Conservation (phyloP, 2,329 filamentous ascomycete species). For the Epichloe hybrida region DNA sequence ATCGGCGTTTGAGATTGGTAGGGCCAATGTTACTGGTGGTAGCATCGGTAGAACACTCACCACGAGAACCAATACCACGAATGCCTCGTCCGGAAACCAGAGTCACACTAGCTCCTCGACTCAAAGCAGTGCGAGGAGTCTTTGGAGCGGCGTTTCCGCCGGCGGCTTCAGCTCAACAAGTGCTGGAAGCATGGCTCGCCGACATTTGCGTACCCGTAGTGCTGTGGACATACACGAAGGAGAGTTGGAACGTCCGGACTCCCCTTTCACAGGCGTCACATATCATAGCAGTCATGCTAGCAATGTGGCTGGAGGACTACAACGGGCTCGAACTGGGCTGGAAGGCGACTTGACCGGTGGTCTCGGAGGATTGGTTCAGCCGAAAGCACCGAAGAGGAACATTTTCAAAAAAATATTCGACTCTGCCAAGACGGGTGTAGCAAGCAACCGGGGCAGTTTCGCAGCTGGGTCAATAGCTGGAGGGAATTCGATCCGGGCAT, state of each 20-base stretch:
- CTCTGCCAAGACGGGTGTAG: conserved; percentile 84
- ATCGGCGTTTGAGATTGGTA: conserved; percentile 65
- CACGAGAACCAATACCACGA: conserved; percentile 75
- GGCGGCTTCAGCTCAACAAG: conserved; percentile 89
- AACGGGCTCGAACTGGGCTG: conserved; percentile 54
- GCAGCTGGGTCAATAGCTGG: conserved; percentile 38
- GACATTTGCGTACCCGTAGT: conserved; percentile 52
- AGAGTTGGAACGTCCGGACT: conserved; percentile 43
- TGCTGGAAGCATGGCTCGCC: conserved; percentile 80
- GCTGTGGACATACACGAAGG: conserved; percentile 47
- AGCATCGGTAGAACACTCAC: conserved; percentile 69
- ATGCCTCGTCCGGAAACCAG: conserved; percentile 57
- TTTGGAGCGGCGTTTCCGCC: conserved; percentile 91
- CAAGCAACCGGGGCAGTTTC: conserved; percentile 76
- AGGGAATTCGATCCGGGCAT: conserved; percentile 27
- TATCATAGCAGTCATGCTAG: conserved; percentile 83
- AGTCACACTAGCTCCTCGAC: conserved; percentile 64
- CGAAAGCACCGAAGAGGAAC: conserved; percentile 69
- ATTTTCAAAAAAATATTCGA: conserved; percentile 96
- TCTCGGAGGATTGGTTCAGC: conserved; percentile 64
- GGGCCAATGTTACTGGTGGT: conserved; percentile 12
- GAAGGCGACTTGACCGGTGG: conserved; percentile 52
- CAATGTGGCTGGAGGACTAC: conserved; percentile 25
- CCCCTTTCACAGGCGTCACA: conserved; percentile 63
- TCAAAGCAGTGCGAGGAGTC: conserved; percentile 64